Evolutionary conservation across 495 filamentous ascomycete genomes (phyloP), one percentile per base, ranked within the genome.

Genomic region (Lentithecium fluviatile): DNA sequence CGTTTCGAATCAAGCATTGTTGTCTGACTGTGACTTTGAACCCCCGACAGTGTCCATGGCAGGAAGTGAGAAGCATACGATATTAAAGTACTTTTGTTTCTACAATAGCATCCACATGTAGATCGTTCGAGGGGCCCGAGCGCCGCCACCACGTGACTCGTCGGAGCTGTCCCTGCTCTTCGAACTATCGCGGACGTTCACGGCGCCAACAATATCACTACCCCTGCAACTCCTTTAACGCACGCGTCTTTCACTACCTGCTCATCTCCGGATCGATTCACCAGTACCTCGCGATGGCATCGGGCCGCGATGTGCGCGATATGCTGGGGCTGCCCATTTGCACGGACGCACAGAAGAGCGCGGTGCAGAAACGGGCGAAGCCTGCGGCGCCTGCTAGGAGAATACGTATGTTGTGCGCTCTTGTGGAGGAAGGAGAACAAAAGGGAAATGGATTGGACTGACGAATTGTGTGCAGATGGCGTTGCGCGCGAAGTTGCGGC

Each of bases 401-500:
- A 49, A 57, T 64, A 34, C 65, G 65, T 67, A 64, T 36, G 65
- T 64, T 45, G 20, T 34, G 74, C 74, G 12, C 60, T 73, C 26
- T 76, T 79, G 38, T 15, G 13, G 2, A n/a, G 3, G 24, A 20
- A 10, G 24, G 10, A 15, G 10, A n/a, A 45, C 5, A 5, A 19
- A 24, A 42, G 23, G 3, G n/a, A 11, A 40, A 43, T 20, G 21
- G 2, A 2, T 46, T 21, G 0, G 45, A 11, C 46, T 60, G 51
- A 67, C 23, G 24, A 4, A 8, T 43, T 40, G 5, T 52, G 64
- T 77, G 76, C 79, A 96, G 80, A 91, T 82, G 73, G 92, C 72
- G 85, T 88, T 45, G 83, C 79, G 36, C 81, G 85, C 53, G 85
- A 88, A 74, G 75, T 88, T 6, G 84, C 78, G 60, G 84, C 85